These are phyloP conservation scores for Spiromastix sp. DNA, from an alignment of 2,329 filamentous ascomycete genomes.

Conservation along the genomic window DNA sequence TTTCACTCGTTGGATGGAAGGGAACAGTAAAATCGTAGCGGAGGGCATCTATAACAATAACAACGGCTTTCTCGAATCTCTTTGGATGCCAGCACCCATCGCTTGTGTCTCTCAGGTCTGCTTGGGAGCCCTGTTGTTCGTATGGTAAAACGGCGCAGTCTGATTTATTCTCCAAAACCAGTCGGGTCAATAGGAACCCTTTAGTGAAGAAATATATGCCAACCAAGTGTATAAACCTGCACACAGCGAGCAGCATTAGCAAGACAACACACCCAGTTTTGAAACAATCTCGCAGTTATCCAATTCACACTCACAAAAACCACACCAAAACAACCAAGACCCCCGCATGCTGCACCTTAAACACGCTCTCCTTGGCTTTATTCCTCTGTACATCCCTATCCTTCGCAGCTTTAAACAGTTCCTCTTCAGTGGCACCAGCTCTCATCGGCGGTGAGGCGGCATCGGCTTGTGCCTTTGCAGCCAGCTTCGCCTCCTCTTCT, in stretches of 20 bases:
- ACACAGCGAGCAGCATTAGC: not conserved
- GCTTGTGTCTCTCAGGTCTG: slow-evolving; percentile 32
- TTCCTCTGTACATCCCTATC: slow-evolving; percentile 19
- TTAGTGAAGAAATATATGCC: slow-evolving; percentile 89
- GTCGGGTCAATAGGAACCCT: slow-evolving; percentile 82
- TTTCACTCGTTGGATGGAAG: slow-evolving; percentile 40
- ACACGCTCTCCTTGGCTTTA: slow-evolving; percentile 25
- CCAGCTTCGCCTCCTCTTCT: slow-evolving; percentile 12
- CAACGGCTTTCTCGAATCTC: slow-evolving; percentile 81
- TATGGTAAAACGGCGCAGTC: slow-evolving; percentile 60
- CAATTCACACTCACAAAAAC: slow-evolving; percentile 27
- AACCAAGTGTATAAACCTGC: slow-evolving; percentile 58
- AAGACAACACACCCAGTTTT: not conserved
- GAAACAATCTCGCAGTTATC: not conserved
- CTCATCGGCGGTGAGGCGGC: not conserved
- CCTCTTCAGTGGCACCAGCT: slow-evolving; percentile 7
- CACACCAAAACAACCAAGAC: slow-evolving; percentile 29
- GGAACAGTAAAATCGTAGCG: slow-evolving; percentile 96
- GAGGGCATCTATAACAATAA: slow-evolving; percentile 85
- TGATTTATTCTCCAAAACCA: slow-evolving; percentile 68
- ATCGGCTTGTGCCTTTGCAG: slow-evolving; percentile 4
- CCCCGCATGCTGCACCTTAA: slow-evolving; percentile 28
- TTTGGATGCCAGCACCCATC: slow-evolving; percentile 93
- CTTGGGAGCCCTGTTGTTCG: slow-evolving; percentile 24
- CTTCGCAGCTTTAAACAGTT: slow-evolving; percentile 15